Base-by-base conservation (phyloP, 208 protist species). In the Wallacemonas sp. region DNA sequence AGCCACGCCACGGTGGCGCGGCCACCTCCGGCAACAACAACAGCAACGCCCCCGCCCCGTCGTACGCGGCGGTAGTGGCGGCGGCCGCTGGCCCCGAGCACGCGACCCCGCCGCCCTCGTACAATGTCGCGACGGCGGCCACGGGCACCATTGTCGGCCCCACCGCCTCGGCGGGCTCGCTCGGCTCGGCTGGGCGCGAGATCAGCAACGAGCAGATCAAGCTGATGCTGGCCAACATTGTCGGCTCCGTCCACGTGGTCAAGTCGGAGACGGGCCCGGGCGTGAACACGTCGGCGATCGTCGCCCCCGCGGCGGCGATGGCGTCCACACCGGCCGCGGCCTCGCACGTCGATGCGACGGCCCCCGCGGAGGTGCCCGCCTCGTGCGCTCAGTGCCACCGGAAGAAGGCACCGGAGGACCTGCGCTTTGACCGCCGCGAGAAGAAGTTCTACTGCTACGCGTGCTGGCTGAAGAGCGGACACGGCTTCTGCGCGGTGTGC, bases 381-480 rank as follows among this genome's bases (percentile, higher is more conserved):
- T 46, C 28, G 14, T 94, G 89, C 57, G 72, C 74, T 28, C 74
- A 91, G 73, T 94, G 89, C 70, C 42, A 63, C 57, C 70, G 70
- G 45, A 67, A 59, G 8, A 87, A 89, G 61, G 55, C 68, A 3
- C 36, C 69, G n/a, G 83, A 94, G 45, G 85, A 92, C 65, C 78
- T 94, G 22, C 89, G 83, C 31, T 55, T 86, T 7, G 80, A 90
- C 54, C 59, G 67, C 10, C 63, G 72, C 18, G 85, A 91, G 65
- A 49, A 71, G 42, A 55, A 73, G 42, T 72, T 72, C 41, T 94
- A 91, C 74, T 94, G 89, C 70, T 91, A 91, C 69, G 61, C 65
- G 33, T 94, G 89, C 72, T 94, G 89, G 89, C 76, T 76, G 18
- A 80, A 82, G 49, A 41, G 59, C 18, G 89, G 89, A 22, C 88